Evolutionary conservation across 192 early-diverging fungal genomes (phyloP), one percentile per base, ranked within the genome.

Genomic region (Chytriomyces hyalinus): DNA sequence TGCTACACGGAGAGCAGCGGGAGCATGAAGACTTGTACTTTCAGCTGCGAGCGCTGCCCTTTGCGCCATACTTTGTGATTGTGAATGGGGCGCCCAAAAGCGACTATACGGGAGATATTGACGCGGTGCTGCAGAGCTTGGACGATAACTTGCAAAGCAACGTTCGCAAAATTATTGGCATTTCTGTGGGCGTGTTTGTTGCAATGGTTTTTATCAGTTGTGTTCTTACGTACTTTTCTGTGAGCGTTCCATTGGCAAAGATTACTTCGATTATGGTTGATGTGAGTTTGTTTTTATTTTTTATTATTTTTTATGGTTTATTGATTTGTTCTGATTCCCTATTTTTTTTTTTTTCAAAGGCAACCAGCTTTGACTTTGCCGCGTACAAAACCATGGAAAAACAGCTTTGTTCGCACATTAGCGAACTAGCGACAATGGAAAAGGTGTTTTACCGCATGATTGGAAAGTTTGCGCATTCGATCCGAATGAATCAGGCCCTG

Each of bases 71-170:
- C 0, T 69, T 28, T 59, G 28, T 69, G 13, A 69, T 69, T 69
- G 67, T 69, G 59, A 69, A 69, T 69, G 67, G 67, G 28, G 67
- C 67, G 0, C 67, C 67, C 4, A 69, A 46, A 0, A 69, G 17
- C 22, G 67, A 69, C 59, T 69, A 69, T n/a, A 61, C 59, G 5
- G 67, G 67, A 2, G 67, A 69, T 6, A 69, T 69, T 46, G 67
- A 69, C 67, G 20, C 59, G 61, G 67, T 69, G 49, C 67, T 57
- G 0, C 22, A 69, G 17, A 13, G 15, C 4, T 46, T 69, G 4
- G 46, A 46, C 5, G 67, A 46, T 11, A 69, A 22, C 11, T 5
- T 64, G 0, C 11, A 20, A 22, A 64, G 24, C 11, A 36, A 64
- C 6, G 62, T 64, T 20, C 20, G 24, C 20, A 22, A 15, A 6